These are phyloP conservation scores for Xylaria acuta DNA, from an alignment of 495 filamentous ascomycete species.

Conservation along the genomic window DNA sequence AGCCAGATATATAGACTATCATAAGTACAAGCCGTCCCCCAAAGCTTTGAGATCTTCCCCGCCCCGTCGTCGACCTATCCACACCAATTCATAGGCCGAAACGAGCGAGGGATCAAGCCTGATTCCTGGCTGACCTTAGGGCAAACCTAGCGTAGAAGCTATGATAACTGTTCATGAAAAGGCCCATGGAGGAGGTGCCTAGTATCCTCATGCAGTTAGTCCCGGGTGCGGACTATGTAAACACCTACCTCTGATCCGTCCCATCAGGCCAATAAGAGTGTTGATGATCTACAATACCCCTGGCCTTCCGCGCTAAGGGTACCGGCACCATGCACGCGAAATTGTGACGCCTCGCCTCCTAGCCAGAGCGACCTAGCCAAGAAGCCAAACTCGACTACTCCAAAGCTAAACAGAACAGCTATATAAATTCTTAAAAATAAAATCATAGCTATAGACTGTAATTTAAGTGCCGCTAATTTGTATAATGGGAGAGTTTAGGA, in stretches of 20 bases:
- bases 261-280: not conserved
- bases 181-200: not conserved
- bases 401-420: too few species aligned
- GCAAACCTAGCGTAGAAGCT: constrained; percentile 1
- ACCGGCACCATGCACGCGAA: not conserved
- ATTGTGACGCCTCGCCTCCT: not conserved
- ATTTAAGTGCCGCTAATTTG: too few species aligned
- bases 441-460: too few species aligned
- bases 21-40: not conserved
- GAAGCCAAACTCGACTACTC: too few species aligned
- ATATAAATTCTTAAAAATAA: too few species aligned
- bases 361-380: too few species aligned
- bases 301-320: not conserved
- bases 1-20: not conserved
- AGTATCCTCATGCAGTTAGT: not conserved
- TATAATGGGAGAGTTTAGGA: too few species aligned
- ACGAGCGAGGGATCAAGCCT: constrained; percentile 8
- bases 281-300: constrained; percentile 5
- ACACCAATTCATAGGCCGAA: not conserved
- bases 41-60: not conserved
- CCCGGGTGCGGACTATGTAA: not conserved
- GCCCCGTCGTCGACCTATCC: not conserved
- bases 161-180: too few species aligned
- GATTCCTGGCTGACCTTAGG: too few species aligned
- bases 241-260: constrained; percentile 1